Percentiles rank a stretch among this genome's conserved stretches.
phyloP scores from a whole-genome alignment of 805 yeast species.

The Yamadazyma tumulicola region DNA sequence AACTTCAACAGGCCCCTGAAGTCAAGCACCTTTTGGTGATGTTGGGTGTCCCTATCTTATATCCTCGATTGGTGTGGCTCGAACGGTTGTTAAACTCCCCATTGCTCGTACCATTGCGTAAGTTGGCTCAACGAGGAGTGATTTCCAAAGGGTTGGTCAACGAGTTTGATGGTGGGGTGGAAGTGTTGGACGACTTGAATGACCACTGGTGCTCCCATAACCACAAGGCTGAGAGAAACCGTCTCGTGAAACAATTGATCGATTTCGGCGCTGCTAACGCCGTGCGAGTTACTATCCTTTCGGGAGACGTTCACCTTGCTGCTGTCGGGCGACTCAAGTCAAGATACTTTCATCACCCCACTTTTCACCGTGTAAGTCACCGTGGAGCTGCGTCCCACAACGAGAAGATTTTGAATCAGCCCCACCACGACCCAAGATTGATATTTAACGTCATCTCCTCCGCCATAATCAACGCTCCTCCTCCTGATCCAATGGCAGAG shows the following conservation, averaged over 20 bases:
- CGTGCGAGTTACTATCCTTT: conserved; percentile 75
- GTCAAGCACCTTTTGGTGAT: conserved; percentile 76
- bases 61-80: conserved; percentile 90
- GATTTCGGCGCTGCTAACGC: conserved; percentile 62
- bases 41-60: conserved; percentile 93
- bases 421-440: conserved; percentile 69
- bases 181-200: conserved; percentile 85
- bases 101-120: conserved; percentile 59
- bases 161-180: conserved; percentile 89
- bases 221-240: conserved; percentile 84
- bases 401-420: conserved; percentile 39
- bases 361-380: conserved; percentile 19
- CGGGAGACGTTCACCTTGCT: conserved; percentile 93
- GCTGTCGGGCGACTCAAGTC: conserved; percentile 76
- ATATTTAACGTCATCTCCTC: conserved; percentile 84
- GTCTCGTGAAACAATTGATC: conserved; percentile 56
- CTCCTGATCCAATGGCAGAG: conserved; percentile 81
- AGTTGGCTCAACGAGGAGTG: conserved; percentile 56
- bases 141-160: conserved; percentile 73
- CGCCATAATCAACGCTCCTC: conserved; percentile 90
- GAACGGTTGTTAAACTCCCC: conserved; percentile 68
- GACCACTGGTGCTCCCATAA: conserved; percentile 95
- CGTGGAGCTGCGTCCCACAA: conserved; percentile 32
- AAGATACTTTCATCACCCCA: conserved; percentile 36
- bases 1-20: conserved; percentile 47